phyloP scores from a whole-genome alignment of 768 basidiomycete genomes.

The Collybia sordida region DNA sequence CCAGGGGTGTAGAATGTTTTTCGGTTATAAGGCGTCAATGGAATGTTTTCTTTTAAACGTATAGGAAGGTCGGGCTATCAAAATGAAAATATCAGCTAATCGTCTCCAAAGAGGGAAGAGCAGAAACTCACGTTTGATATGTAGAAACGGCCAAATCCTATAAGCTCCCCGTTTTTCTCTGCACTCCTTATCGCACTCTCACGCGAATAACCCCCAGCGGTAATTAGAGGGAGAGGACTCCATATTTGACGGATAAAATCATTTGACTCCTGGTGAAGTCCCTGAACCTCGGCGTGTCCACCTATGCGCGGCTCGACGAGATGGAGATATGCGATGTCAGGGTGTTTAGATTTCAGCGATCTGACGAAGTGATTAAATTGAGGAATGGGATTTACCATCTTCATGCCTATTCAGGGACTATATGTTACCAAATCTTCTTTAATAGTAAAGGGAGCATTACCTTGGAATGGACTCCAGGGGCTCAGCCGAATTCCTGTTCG shows the following conservation, averaged over 20 bases:
- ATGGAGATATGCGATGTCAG: slow-evolving; percentile 18
- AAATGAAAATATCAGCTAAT: not conserved
- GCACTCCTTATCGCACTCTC: slow-evolving; percentile 28
- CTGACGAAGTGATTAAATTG: slow-evolving; percentile 52
- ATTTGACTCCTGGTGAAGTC: slow-evolving; percentile 5
- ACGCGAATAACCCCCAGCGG: slow-evolving; percentile 34
- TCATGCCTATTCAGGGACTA: slow-evolving; percentile 35
- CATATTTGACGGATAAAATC: slow-evolving; percentile 9
- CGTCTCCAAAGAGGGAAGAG: slow-evolving; percentile 7
- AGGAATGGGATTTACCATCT: slow-evolving; percentile 52
- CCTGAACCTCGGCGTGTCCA: not conserved
- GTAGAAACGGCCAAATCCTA: slow-evolving; percentile 29
- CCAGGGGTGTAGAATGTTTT: slow-evolving; percentile 30
- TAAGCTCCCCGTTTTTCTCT: slow-evolving; percentile 27
- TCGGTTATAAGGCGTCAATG: slow-evolving; percentile 25
- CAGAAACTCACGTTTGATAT: slow-evolving; percentile 31
- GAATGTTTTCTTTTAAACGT: slow-evolving; percentile 27
- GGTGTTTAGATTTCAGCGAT: slow-evolving; percentile 34
- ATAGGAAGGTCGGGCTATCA: slow-evolving; percentile 38
- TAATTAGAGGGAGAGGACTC: slow-evolving; percentile 22
- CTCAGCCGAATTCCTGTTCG: slow-evolving; percentile 55
- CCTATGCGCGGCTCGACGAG: slow-evolving; percentile 12
- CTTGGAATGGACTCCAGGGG: slow-evolving; percentile 49
- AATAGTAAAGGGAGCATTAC: slow-evolving; percentile 18
- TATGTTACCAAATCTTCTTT: slow-evolving; percentile 10